Conservation (phyloP, 2,329 filamentous ascomycete genomes). For the Diaporthe eres region DNA sequence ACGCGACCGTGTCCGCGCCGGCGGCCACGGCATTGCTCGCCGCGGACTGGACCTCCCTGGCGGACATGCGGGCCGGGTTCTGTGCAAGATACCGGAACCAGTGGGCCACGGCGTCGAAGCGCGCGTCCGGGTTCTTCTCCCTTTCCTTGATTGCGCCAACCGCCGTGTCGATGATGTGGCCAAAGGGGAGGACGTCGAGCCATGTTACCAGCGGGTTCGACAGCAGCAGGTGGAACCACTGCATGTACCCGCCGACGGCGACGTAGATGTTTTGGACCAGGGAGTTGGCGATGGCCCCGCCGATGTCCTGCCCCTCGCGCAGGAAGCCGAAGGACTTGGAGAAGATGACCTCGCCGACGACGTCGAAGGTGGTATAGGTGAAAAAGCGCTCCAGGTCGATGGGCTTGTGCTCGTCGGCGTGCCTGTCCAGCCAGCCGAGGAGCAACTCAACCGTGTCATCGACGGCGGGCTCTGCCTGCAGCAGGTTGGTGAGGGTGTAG, state of each 20-base stretch:
- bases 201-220: conserved; percentile 48
- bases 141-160: conserved; percentile 42
- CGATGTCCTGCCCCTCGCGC: conserved; percentile 48
- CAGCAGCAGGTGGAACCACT: conserved; percentile 45
- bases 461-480: conserved; percentile 44
- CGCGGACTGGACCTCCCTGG: conserved; percentile 44
- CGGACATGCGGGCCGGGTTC: conserved; percentile 43
- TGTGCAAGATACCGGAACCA: conserved; percentile 45
- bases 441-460: conserved; percentile 42
- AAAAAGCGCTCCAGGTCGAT: conserved; percentile 46
- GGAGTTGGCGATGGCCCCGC: conserved; percentile 46
- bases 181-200: conserved; percentile 45
- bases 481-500: conserved; percentile 51
- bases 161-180: conserved; percentile 45
- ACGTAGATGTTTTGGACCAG: conserved; percentile 39
- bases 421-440: conserved; percentile 44
- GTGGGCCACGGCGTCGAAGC: conserved; percentile 47
- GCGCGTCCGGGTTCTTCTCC: conserved; percentile 40
- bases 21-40: conserved; percentile 44
- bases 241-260: conserved; percentile 44
- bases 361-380: conserved; percentile 50
- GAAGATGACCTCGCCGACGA: conserved; percentile 52
- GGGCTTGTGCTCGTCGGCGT: conserved; percentile 36
- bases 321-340: conserved; percentile 50
- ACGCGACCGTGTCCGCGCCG: conserved; percentile 45